A percentile compares a stretch with the other conserved stretches of the same genome.
Conservation (phyloP, 768 basidiomycete genomes). For the Phaeolepiota aurea region DNA sequence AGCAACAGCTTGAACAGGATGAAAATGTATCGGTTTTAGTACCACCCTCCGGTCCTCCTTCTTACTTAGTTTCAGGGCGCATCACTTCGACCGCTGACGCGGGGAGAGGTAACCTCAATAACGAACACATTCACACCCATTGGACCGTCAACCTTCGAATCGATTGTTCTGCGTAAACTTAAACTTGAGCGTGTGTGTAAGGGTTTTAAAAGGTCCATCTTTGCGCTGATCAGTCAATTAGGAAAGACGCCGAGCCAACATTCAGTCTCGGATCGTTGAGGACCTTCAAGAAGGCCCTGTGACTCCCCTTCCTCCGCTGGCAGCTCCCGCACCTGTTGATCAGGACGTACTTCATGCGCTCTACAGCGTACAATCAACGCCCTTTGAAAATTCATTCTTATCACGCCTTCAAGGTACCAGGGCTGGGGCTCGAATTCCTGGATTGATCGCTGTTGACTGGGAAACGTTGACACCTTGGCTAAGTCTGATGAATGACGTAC, state of each 20-base stretch:
- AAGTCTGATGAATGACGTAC: slow-evolving; percentile 64
- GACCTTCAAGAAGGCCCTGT: slow-evolving; percentile 17
- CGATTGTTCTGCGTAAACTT: slow-evolving; percentile 33
- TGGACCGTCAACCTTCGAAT: slow-evolving; percentile 18
- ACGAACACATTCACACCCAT: slow-evolving; percentile 14
- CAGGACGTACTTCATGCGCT: slow-evolving; percentile 41
- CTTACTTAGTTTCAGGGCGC: slow-evolving; percentile 18
- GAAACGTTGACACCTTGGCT: slow-evolving; percentile 67
- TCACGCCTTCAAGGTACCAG: slow-evolving; percentile 49
- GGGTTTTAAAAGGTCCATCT: neutral
- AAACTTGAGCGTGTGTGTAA: slow-evolving; percentile 30
- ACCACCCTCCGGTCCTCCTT: neutral
- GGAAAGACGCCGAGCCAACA: slow-evolving; percentile 20
- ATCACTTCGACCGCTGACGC: slow-evolving; percentile 30
- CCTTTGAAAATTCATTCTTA: slow-evolving; percentile 57
- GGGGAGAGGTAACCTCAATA: slow-evolving; percentile 29
- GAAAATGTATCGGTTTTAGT: slow-evolving; percentile 11
- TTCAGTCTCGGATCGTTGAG: slow-evolving; percentile 11
- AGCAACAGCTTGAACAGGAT: slow-evolving; percentile 12
- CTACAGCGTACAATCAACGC: slow-evolving; percentile 49
- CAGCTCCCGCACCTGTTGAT: slow-evolving; percentile 15
- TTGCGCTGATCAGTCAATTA: slow-evolving; percentile 8
- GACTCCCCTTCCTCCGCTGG: slow-evolving; percentile 23
- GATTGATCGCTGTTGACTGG: slow-evolving; percentile 61
- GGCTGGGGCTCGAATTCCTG: slow-evolving; percentile 18